These are phyloP conservation scores for Ophiocordyceps polyrhachis-furcata DNA, from an alignment of 2,329 filamentous ascomycete genomes.

Conservation along the genomic window DNA sequence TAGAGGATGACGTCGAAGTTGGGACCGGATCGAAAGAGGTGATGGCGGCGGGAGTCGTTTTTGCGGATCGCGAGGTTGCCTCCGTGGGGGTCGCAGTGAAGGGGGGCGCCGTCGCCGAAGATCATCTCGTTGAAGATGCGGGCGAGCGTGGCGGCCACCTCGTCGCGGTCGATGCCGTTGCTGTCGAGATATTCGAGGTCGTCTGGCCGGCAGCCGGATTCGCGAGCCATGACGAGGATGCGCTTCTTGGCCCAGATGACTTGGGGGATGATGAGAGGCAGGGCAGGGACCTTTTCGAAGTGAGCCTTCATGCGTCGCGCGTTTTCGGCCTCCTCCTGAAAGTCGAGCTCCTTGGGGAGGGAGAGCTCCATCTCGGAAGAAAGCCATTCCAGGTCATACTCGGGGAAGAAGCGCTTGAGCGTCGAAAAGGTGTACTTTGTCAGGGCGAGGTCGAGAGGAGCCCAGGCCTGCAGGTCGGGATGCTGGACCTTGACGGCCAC, in stretches of 20 bases:
- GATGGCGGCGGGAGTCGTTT: constrained; percentile 38
- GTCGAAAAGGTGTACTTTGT: constrained; percentile 81
- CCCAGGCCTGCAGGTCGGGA: constrained; percentile 75
- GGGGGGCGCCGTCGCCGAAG: constrained; percentile 68
- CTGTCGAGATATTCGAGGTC: constrained; percentile 74
- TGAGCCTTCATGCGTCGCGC: constrained; percentile 62
- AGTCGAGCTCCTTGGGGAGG: constrained; percentile 81
- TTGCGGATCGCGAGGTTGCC: constrained; percentile 87
- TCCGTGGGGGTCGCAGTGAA: constrained; percentile 94
- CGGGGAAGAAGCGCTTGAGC: constrained; percentile 83
- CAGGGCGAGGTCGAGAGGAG: constrained; percentile 67
- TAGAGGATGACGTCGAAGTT: constrained; percentile 97
- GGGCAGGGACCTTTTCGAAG: constrained; percentile 52
- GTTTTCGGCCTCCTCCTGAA: constrained; percentile 69
- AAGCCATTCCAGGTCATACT: constrained; percentile 94
- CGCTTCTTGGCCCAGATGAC: constrained; percentile 79
- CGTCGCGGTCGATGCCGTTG: constrained; percentile 79
- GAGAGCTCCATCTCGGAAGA: constrained; percentile 84
- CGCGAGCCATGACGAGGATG: constrained; percentile 88
- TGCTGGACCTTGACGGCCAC: constrained; percentile 97
- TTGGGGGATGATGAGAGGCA: constrained; percentile 75
- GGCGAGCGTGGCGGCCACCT: constrained; percentile 79
- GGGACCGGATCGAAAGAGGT: constrained; percentile 24
- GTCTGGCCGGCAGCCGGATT: constrained; percentile 72
- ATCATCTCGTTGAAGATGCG: constrained; percentile 99